A percentile compares a stretch with the other conserved stretches of the same genome.
Conservation (phyloP, 805 yeast species). For the Saccharomyces mikatae region DNA sequence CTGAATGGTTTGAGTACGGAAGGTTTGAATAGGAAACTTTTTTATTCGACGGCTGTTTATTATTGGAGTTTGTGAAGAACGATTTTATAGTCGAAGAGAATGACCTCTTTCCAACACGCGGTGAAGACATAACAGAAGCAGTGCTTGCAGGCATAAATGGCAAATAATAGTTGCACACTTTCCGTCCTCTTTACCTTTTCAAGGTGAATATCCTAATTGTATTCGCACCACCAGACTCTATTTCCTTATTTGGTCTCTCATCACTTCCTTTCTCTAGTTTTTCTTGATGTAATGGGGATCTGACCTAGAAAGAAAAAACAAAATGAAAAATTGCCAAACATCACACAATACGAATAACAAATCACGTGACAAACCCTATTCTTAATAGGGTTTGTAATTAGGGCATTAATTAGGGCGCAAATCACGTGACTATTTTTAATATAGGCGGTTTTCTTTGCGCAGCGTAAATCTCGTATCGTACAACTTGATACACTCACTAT, state of each 20-base stretch:
- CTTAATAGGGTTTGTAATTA: background rate
- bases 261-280: background rate
- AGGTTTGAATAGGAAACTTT: background rate
- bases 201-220: background rate
- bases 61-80: constrained; percentile 15
- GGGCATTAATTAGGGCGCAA: background rate
- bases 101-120: constrained; percentile 16
- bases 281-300: background rate
- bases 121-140: constrained; percentile 1
- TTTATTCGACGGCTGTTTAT: background rate
- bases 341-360: background rate
- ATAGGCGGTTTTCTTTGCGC: background rate
- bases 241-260: background rate
- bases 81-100: constrained; percentile 22
- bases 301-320: background rate
- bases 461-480: background rate
- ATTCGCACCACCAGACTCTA: background rate
- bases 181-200: background rate
- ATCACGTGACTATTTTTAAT: background rate
- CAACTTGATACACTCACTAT: background rate
- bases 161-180: background rate
- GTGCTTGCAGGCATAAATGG: background rate
- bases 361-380: background rate
- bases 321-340: background rate
- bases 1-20: background rate